Evolutionary conservation across 192 early-diverging fungal genomes (phyloP).

Genomic region (Rhizoclosmatium globosum): DNA sequence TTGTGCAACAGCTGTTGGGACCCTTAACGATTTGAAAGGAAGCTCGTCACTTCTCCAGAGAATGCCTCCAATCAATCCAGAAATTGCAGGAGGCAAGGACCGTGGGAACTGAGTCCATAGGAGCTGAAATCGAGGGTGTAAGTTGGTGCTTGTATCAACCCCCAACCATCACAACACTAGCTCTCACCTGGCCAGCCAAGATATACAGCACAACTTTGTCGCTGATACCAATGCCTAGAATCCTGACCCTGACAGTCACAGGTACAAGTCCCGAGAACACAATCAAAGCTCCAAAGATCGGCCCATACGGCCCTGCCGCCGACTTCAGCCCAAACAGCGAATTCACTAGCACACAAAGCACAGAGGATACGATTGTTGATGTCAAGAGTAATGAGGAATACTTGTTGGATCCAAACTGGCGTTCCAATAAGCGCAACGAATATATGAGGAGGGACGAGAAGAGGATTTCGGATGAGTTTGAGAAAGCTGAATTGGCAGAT

Average conservation of each 20-base stretch:
- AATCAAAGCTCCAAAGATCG: constrained; percentile 46
- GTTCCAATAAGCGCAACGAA: constrained; percentile 49
- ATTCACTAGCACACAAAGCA: background rate
- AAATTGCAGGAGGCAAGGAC: constrained; percentile 27
- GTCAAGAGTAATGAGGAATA: constrained; percentile 44
- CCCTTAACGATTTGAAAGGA: constrained; percentile 34
- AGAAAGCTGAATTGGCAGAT: constrained; percentile 27
- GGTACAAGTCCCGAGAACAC: constrained; percentile 35
- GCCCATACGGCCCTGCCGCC: constrained; percentile 45
- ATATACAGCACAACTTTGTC: constrained; percentile 47
- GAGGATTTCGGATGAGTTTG: constrained; percentile 45
- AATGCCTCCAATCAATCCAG: constrained; percentile 44
- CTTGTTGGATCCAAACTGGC: constrained; percentile 48
- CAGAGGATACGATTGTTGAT: constrained; percentile 30
- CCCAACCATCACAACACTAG: background rate
- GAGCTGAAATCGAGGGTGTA: background rate
- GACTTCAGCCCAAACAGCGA: background rate
- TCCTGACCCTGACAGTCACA: constrained; percentile 38
- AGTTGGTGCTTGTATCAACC: background rate
- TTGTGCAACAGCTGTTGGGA: constrained; percentile 29
- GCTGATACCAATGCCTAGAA: constrained; percentile 40
- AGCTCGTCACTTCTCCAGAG: constrained; percentile 34
- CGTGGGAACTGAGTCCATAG: constrained; percentile 43
- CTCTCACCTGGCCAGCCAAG: constrained; percentile 43
- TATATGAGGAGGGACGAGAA: constrained; percentile 51